phyloP scores from a whole-genome alignment of 2,329 filamentous ascomycete genomes.

The Scedosporium aurantiacum region DNA sequence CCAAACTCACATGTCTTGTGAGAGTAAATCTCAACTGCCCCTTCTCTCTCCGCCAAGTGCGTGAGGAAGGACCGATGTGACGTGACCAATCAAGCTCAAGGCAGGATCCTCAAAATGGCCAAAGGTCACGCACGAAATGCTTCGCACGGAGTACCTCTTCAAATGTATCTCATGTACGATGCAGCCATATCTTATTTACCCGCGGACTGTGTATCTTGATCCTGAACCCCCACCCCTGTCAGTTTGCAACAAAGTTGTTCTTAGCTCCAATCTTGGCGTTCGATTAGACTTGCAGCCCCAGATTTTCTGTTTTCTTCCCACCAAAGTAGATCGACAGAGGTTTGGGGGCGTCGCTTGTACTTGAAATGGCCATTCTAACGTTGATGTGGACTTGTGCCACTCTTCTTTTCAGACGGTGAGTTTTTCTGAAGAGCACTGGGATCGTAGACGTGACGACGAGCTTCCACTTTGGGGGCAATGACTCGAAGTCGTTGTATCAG shows the following conservation, averaged over 20 bases:
- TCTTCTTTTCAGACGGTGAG: no score
- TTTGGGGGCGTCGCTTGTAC: not conserved
- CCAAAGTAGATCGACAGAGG: not conserved
- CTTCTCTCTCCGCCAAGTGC: not conserved
- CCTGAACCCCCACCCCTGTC: not conserved
- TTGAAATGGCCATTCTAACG: not conserved
- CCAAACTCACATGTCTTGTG: no score
- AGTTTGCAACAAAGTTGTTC: not conserved
- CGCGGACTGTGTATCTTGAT: not conserved
- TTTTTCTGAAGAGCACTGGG: no score
- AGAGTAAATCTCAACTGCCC: no score
- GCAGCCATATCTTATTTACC: no score
- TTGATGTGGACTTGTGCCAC: no score
- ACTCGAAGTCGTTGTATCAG: not conserved
- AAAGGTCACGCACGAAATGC: not conserved
- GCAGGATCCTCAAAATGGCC: not conserved
- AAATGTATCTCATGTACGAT: not conserved
- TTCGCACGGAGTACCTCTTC: not conserved
- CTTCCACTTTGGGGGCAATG: not conserved
- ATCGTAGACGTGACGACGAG: no score
- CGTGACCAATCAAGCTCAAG: not conserved
- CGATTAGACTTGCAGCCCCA: conserved; percentile 1
- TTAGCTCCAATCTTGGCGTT: conserved; percentile 2
- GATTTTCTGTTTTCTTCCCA: not conserved
- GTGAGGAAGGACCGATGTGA: not conserved